Evolutionary conservation across 2,329 filamentous ascomycete genomes (phyloP), one percentile per base, ranked within the genome.

Genomic region (Dactylellina cionopaga): DNA sequence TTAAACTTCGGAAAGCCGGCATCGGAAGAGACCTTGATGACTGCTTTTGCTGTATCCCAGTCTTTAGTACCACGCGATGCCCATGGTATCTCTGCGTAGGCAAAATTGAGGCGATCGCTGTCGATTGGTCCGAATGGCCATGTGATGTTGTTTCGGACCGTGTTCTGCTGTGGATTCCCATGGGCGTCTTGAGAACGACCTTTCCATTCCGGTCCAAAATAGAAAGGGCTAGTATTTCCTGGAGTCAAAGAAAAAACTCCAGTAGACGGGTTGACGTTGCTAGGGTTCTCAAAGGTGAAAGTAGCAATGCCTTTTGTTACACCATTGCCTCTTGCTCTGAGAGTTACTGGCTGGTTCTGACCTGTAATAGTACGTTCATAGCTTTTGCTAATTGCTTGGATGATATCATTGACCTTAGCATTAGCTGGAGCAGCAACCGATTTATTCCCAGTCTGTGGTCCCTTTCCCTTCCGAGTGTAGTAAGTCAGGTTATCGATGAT

Each of bases 401-500:
- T 15, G 4, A 70, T 70, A 17, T 43, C 56, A 15, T 70, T 52
- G 24, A 63, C 25, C n/a, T 51, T 62, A 1, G 56, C 10, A 43
- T 56, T 41, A 5, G 33, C 35, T 5, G 65, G 31, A 13, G 49
- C 19, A 1, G 43, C 39, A 10, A 63, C 25, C 33, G 19, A 13
- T 13, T 56, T 70, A 25, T 70, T 70, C 5, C 65, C 65, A 17
- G 65, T 70, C 7, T 63, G 56, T 7, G 65, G 65, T 10, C 65
- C 39, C 27, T 63, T 70, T 10, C 56, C 65, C n/a, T 51, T 56
- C 24, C 65, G 39, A 4, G 65, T 70, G 19, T 41, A 46, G 17
- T 70, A 70, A 10, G 65, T 70, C n/a, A 70, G 25, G 13, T 70
- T 70, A 27, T 70, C 65, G 9, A 70, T 3, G 19, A 56, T 44